phyloP scores from a whole-genome alignment of 2,329 filamentous ascomycete species.

The Exophiala alcalophila region DNA sequence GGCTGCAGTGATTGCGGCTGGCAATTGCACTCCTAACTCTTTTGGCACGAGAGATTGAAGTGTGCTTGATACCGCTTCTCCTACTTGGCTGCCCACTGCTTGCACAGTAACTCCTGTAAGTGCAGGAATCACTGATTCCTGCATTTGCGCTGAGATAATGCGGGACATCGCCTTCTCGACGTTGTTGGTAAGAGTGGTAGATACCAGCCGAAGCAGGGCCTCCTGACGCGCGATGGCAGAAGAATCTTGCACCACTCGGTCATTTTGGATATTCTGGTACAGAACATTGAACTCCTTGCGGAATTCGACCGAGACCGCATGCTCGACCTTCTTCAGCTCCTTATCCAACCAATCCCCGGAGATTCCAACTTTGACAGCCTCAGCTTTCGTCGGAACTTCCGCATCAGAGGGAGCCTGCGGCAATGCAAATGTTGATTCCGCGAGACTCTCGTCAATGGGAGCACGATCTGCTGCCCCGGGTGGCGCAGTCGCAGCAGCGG shows the following conservation, averaged over 20 bases:
- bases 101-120: conserved; percentile 66
- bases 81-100: conserved; percentile 69
- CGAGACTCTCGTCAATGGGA: conserved; percentile 2
- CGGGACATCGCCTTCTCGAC: conserved; percentile 72
- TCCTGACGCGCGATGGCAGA: conserved; percentile 65
- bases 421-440: conserved; percentile 4
- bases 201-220: conserved; percentile 65
- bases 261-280: conserved; percentile 64
- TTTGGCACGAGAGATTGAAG: conserved; percentile 65
- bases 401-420: neutral
- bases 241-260: conserved; percentile 63
- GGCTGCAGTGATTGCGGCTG: conserved; percentile 63
- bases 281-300: conserved; percentile 55
- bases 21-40: conserved; percentile 70
- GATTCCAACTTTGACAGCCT: conserved; percentile 35
- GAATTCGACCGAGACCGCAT: conserved; percentile 45
- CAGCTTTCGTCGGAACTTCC: conserved; percentile 20
- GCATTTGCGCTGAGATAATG: conserved; percentile 73
- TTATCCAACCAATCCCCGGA: conserved; percentile 60
- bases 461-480: conserved; percentile 3
- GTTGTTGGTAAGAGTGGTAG: conserved; percentile 66
- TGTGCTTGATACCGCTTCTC: conserved; percentile 63
- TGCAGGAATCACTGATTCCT: conserved; percentile 70
- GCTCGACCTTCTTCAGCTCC: conserved; percentile 57
- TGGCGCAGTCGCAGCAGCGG: neutral